phyloP scores from a whole-genome alignment of 2,329 filamentous ascomycete genomes.

The Pseudopithomyces chartarum region DNA sequence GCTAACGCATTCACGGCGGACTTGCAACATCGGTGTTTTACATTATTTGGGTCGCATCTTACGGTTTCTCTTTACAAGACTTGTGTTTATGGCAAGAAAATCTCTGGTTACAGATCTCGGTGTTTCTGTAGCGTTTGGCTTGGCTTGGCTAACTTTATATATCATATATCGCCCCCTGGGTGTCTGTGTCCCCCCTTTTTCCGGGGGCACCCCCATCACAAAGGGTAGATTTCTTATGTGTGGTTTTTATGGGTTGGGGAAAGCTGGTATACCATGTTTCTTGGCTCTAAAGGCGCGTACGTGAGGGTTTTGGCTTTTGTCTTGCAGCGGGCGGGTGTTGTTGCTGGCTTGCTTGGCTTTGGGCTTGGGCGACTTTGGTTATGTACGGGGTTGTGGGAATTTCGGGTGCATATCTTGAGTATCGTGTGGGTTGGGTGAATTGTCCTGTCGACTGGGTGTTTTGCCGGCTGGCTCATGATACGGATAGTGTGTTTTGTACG shows the following conservation, averaged over 20 bases:
- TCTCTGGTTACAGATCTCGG: slow-evolving; percentile 40
- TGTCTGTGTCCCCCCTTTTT: too few relatives aligned
- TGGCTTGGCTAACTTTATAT: too few relatives aligned
- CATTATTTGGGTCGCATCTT: slow-evolving; percentile 39
- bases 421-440: too few relatives aligned
- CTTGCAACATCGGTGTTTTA: slow-evolving; percentile 42
- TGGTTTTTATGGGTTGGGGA: slow-evolving; percentile 39
- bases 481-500: too few relatives aligned
- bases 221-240: slow-evolving; percentile 50
- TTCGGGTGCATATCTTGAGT: too few relatives aligned
- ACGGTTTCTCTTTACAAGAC: slow-evolving; percentile 37
- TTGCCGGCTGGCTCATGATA: too few relatives aligned
- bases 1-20: slow-evolving; percentile 47
- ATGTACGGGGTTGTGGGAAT: too few relatives aligned
- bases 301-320: slow-evolving; percentile 20
- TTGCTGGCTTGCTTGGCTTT: too few relatives aligned
- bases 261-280: slow-evolving; percentile 49
- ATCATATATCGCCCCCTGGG: too few relatives aligned
- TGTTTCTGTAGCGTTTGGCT: slow-evolving; percentile 41
- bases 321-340: background rate
- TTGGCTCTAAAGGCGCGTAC: slow-evolving; percentile 41
- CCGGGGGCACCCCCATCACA: slow-evolving; percentile 36
- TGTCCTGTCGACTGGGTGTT: too few relatives aligned
- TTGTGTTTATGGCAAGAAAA: slow-evolving; percentile 25
- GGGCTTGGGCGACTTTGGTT: too few relatives aligned